phyloP scores from a whole-genome alignment of 345 rosid genomes.

The Gossypium stocksii region DNA sequence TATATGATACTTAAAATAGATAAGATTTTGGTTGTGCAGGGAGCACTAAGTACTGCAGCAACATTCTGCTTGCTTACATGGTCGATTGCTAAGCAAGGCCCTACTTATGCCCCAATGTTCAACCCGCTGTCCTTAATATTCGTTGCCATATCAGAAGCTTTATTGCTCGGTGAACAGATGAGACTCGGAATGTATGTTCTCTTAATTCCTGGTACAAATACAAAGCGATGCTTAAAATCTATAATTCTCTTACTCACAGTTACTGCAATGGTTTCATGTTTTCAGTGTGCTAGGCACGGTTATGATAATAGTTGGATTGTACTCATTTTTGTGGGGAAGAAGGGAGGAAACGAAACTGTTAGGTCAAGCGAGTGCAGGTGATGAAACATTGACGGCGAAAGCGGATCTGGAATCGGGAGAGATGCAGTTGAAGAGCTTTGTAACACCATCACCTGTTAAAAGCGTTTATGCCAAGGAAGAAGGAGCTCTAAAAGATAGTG shows the following conservation, averaged over 20 bases:
- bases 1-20: neutral
- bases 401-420: neutral
- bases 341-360: slow-evolving; percentile 20
- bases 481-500: neutral
- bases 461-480: neutral
- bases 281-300: slow-evolving; percentile 37
- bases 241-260: neutral
- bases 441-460: neutral
- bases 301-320: slow-evolving; percentile 39
- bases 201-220: neutral
- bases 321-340: slow-evolving; percentile 40
- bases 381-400: neutral
- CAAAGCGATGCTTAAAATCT: neutral
- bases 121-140: slow-evolving; percentile 42
- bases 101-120: slow-evolving; percentile 52
- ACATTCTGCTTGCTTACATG: slow-evolving; percentile 34
- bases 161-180: slow-evolving; percentile 31
- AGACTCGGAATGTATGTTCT: slow-evolving; percentile 33
- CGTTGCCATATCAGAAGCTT: slow-evolving; percentile 34
- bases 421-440: neutral
- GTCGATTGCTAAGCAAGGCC: slow-evolving; percentile 40
- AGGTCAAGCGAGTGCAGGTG: neutral
- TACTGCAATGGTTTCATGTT: neutral
- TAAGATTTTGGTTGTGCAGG: slow-evolving; percentile 23
- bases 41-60: slow-evolving; percentile 38